Evolutionary conservation across 169 alveolate genomes (phyloP), one percentile per base, ranked within the genome.

Genomic region (Plasmodium blacklocki): DNA sequence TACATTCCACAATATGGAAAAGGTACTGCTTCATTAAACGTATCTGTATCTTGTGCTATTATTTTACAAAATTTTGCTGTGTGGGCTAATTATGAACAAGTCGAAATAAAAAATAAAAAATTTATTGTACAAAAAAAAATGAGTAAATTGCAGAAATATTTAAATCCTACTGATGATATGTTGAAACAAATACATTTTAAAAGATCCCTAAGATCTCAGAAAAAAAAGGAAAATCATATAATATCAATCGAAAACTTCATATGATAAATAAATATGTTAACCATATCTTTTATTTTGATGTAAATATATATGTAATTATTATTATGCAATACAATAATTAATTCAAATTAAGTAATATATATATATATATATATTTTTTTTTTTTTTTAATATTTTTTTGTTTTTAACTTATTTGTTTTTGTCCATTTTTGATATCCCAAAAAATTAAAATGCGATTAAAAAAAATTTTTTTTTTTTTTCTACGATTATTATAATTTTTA

Each of bases 1-100:
- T 96, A 96, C 71, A 97, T 97, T 59, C 97, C 97, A 32, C 95
- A 96, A 90, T 97, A 97, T 89, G 95, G 97, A 26, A 87, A 92
- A 73, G 97, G 97, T 15, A 96, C 98, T 4, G 97, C 97, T 15
- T 93, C 97, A 73, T 90, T 97, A 52, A 97, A 97, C 92, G 99
- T 97, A 3, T 95, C 97, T 1, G 94, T 96, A 29, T 98, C 99
- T 2, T 97, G 97, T 14, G 95, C 97, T 12, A 97, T 97, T 63
- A 93, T 96, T 72, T 95, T 97, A 78, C 96, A 95, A 75, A 97
- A 95, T 73, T 97, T 96, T 93, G 98, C 96, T 50, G 88, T 93
- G 14, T 83, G 91, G 91, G 85, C 91, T 9, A 39, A 66, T 68
- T 83, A 83, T 68, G 47, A 58, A n/a, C 74, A 83, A 62, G 12